phyloP scores from a whole-genome alignment of 2,329 filamentous ascomycete genomes.

The Paracorniculantispora psalliotae region DNA sequence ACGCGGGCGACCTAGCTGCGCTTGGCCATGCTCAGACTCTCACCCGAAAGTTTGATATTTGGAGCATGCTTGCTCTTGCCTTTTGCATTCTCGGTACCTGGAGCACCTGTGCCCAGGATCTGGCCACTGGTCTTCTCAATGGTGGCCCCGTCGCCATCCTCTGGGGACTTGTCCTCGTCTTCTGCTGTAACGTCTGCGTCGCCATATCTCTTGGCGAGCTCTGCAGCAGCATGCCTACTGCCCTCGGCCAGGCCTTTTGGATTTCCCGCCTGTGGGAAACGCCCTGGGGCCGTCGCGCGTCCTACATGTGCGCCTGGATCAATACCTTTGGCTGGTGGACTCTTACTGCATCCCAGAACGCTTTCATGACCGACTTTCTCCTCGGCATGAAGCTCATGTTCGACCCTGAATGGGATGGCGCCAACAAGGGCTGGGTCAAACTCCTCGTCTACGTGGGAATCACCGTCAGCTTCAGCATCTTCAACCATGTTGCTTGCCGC shows the following conservation, averaged over 20 bases:
- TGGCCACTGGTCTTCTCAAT: conserved; percentile 45
- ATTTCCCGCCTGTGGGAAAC: conserved; percentile 33
- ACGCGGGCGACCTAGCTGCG: conserved; percentile 36
- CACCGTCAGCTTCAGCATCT: conserved; percentile 40
- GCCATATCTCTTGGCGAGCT: conserved; percentile 52
- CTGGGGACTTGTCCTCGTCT: conserved; percentile 51
- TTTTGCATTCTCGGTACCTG: conserved; percentile 55
- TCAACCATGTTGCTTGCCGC: conserved; percentile 49
- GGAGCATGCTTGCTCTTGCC: conserved; percentile 53
- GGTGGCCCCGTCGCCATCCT: conserved; percentile 50
- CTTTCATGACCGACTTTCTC: conserved; percentile 55
- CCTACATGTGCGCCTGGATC: conserved; percentile 56
- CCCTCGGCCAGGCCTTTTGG: conserved; percentile 57
- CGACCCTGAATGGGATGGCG: conserved; percentile 40
- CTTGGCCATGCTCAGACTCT: conserved; percentile 37
- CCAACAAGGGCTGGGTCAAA: conserved; percentile 44
- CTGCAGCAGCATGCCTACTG: conserved; percentile 55
- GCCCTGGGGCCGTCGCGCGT: conserved; percentile 41
- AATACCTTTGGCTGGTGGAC: conserved; percentile 58
- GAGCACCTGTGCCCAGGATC: conserved; percentile 49
- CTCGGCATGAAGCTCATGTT: conserved; percentile 54
- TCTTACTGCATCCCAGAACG: conserved; percentile 49
- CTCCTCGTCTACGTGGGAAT: conserved; percentile 52
- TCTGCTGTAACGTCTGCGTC: conserved; percentile 47
- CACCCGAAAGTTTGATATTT: conserved; percentile 44